phyloP scores from a whole-genome alignment of 2,329 filamentous ascomycete genomes.

The Sporothrix inflata region DNA sequence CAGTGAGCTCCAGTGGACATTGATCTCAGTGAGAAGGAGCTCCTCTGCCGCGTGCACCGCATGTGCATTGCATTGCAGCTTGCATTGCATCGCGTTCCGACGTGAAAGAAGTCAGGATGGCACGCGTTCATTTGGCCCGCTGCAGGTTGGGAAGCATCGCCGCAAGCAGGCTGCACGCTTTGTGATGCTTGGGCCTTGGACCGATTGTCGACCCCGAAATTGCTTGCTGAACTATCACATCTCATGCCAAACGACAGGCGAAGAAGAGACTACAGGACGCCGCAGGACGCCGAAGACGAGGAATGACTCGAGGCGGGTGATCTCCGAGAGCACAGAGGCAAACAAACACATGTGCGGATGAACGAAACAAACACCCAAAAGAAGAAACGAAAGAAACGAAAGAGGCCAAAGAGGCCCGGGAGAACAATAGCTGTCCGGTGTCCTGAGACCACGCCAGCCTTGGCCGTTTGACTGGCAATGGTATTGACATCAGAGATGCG shows the following conservation, averaged over 20 bases:
- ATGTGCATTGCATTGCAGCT: constrained; percentile 11
- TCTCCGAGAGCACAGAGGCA: not conserved
- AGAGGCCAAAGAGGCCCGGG: too few relatives aligned
- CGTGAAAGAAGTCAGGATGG: not conserved
- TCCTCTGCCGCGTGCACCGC: constrained; percentile 4
- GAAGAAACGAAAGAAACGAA: too few relatives aligned
- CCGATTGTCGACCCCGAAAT: not conserved
- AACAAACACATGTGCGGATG: not conserved
- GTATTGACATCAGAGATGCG: not conserved
- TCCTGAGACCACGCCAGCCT: not conserved
- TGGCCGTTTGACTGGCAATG: not conserved
- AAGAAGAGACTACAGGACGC: not conserved
- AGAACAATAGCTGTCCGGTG: not conserved
- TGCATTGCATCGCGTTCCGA: not conserved
- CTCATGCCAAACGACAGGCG: not conserved
- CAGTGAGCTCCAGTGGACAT: not conserved
- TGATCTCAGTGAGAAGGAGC: not conserved
- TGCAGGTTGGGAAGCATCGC: too few relatives aligned
- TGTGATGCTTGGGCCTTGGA: not conserved
- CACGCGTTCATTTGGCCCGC: not conserved
- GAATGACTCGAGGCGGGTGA: not conserved
- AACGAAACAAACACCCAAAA: not conserved
- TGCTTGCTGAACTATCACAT: not conserved
- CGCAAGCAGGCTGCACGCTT: not conserved
- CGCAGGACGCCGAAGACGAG: not conserved